These are phyloP conservation scores for Kuraishia hungarica DNA, from an alignment of 805 yeast species.

Conservation along the genomic window DNA sequence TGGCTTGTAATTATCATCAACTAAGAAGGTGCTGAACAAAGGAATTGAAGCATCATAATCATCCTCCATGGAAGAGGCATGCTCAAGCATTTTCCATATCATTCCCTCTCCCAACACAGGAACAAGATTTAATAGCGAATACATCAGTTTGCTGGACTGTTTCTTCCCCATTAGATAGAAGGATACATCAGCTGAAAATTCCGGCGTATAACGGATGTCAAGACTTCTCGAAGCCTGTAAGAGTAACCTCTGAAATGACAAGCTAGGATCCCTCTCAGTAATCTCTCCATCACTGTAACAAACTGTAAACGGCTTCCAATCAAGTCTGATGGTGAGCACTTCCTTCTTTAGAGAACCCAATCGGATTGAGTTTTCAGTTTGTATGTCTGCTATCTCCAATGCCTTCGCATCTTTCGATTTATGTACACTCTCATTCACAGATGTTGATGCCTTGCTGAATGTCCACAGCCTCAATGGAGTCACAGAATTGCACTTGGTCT, in stretches of 20 bases:
- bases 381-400: neutral
- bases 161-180: neutral
- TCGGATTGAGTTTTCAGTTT: neutral
- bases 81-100: neutral
- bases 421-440: neutral
- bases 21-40: neutral
- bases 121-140: neutral
- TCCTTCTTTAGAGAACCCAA: slow-evolving; percentile 1
- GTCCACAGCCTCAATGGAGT: neutral
- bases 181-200: neutral
- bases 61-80: neutral
- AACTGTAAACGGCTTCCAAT: neutral
- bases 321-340: neutral
- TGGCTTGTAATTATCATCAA: neutral
- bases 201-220: neutral
- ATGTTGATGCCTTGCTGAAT: neutral
- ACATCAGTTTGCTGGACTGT: neutral
- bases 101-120: neutral
- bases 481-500: neutral
- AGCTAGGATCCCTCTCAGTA: neutral
- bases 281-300: neutral
- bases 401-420: neutral
- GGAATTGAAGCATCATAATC: neutral
- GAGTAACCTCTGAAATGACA: neutral
- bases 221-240: neutral